phyloP scores from a whole-genome alignment of 2,329 filamentous ascomycete species.

The Monilinia polystroma region DNA sequence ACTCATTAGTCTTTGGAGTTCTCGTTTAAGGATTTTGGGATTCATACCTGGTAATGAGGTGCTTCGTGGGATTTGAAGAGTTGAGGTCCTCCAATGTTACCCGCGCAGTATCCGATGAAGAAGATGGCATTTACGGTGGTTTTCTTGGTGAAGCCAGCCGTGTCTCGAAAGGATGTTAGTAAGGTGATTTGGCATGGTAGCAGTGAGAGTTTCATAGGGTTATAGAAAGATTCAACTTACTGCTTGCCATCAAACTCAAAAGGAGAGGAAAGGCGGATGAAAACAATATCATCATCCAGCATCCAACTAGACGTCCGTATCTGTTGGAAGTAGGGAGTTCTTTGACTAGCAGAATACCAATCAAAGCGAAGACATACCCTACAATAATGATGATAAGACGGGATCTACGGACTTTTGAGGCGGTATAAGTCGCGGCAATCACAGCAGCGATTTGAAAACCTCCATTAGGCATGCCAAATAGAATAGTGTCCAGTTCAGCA shows the following conservation, averaged over 20 bases:
- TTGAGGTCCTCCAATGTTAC: slow-evolving; percentile 17
- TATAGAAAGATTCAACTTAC: neutral
- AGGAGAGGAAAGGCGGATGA: slow-evolving; percentile 45
- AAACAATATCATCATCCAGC: slow-evolving; percentile 60
- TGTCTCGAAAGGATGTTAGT: neutral
- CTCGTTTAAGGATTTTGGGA: slow-evolving; percentile 41
- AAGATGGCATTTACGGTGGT: slow-evolving; percentile 19
- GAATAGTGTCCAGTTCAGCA: slow-evolving; percentile 39
- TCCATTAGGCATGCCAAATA: slow-evolving; percentile 62
- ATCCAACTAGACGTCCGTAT: slow-evolving; percentile 49
- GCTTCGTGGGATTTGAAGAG: slow-evolving; percentile 17
- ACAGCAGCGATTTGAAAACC: slow-evolving; percentile 16
- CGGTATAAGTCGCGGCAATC: slow-evolving; percentile 23
- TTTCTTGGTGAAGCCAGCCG: slow-evolving; percentile 19
- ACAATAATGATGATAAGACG: slow-evolving; percentile 27
- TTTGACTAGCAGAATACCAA: slow-evolving; percentile 58
- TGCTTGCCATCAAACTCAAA: slow-evolving; percentile 55
- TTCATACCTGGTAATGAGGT: slow-evolving; percentile 46
- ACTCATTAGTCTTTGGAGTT: slow-evolving; percentile 49
- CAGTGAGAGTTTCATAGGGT: neutral
- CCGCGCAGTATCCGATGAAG: slow-evolving; percentile 20
- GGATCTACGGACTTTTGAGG: slow-evolving; percentile 24
- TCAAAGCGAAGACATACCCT: slow-evolving; percentile 48
- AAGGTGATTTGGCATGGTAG: neutral
- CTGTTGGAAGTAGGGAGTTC: slow-evolving; percentile 54